These are phyloP conservation scores for Trypanosomatidae sp. DNA, from an alignment of 208 protist genomes.

Conservation along the genomic window DNA sequence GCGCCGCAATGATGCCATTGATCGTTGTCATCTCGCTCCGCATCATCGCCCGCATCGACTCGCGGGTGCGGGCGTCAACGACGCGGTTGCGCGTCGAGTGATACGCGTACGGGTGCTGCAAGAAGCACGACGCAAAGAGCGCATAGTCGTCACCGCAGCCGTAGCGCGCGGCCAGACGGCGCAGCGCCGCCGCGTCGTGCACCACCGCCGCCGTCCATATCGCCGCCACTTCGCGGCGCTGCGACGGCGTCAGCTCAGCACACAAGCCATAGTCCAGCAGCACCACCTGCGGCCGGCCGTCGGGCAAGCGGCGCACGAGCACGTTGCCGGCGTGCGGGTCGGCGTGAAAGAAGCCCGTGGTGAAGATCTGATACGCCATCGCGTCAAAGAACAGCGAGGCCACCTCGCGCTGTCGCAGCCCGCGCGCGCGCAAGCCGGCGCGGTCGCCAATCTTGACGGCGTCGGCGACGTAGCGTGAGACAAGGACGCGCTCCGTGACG, in stretches of 20 bases:
- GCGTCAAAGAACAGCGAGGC: conserved; percentile 67
- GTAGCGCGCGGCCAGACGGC: conserved; percentile 30
- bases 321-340: conserved; percentile 93
- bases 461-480: conserved; percentile 47
- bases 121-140: conserved; percentile 75
- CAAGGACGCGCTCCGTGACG: conserved; percentile 49
- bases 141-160: conserved; percentile 54
- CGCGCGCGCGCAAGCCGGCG: conserved; percentile 29
- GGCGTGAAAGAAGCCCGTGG: conserved; percentile 90
- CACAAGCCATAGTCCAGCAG: conserved; percentile 95
- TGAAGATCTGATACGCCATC: conserved; percentile 91
- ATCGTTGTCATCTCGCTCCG: conserved; percentile 65
- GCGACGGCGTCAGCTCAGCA: conserved; percentile 48
- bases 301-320: conserved; percentile 55
- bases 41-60: conserved; percentile 52
- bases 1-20: conserved; percentile 54
- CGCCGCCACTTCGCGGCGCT: conserved; percentile 35
- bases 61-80: conserved; percentile 17
- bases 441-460: conserved; percentile 70
- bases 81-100: conserved; percentile 13
- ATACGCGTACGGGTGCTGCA: conserved; percentile 76
- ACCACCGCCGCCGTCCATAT: conserved; percentile 73
- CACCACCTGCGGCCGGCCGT: conserved; percentile 61
- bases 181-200: conserved; percentile 39
- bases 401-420: conserved; percentile 39